Evolutionary conservation across 2,329 filamentous ascomycete genomes (phyloP).

Genomic region (Phoma sp.): DNA sequence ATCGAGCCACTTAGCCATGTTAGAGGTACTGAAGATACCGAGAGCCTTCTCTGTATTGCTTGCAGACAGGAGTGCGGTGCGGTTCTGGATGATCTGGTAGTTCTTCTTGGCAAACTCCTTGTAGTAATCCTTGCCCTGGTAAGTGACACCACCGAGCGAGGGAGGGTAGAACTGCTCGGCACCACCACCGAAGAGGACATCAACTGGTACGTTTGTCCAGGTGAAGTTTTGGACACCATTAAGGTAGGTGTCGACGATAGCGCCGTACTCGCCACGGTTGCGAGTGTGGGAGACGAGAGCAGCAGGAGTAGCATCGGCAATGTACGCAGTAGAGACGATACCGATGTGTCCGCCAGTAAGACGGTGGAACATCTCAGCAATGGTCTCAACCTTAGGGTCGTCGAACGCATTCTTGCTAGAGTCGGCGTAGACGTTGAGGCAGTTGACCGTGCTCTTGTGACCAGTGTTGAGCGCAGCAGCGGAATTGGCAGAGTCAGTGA

Average conservation of each 20-base stretch:
- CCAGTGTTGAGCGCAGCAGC: constrained; percentile 82
- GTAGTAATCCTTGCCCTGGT: constrained; percentile 75
- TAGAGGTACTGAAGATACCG: constrained; percentile 76
- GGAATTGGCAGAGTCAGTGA: constrained; percentile 86
- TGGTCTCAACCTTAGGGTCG: constrained; percentile 85
- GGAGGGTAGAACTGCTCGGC: constrained; percentile 76
- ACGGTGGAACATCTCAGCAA: constrained; percentile 78
- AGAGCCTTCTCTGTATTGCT: constrained; percentile 69
- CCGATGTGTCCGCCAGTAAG: constrained; percentile 66
- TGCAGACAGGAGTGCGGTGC: constrained; percentile 68
- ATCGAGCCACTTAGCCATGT: constrained; percentile 85
- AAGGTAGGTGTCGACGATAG: constrained; percentile 77
- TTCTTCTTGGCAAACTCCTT: constrained; percentile 72
- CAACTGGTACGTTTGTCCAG: constrained; percentile 75
- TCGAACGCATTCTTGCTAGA: constrained; percentile 76
- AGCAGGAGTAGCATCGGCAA: constrained; percentile 83
- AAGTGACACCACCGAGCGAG: constrained; percentile 65
- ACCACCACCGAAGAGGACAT: constrained; percentile 83
- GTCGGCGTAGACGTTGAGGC: constrained; percentile 81
- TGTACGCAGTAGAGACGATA: constrained; percentile 78
- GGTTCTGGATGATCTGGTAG: constrained; percentile 76
- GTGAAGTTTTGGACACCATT: constrained; percentile 80
- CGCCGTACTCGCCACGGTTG: constrained; percentile 70
- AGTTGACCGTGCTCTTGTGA: constrained; percentile 84
- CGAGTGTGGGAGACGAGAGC: constrained; percentile 68